Evolutionary conservation across 2,329 filamentous ascomycete species (phyloP), one percentile per base, ranked within the genome.

Genomic region (Epichloe festucae): DNA sequence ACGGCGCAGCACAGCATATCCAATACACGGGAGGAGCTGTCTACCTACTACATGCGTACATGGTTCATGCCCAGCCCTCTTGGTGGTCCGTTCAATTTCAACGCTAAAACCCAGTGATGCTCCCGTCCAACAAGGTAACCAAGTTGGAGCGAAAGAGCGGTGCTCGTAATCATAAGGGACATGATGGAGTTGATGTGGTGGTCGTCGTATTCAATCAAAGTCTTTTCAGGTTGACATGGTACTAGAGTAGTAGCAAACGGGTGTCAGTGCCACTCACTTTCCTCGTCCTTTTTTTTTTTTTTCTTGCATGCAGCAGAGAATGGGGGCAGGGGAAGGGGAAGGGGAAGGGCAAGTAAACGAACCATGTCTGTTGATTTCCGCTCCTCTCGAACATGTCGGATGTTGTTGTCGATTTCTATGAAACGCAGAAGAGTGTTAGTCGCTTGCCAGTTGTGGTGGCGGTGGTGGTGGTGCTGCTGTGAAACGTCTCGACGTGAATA

Each of bases 371-470:
- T 51, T 17, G 59, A 57, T 53, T 67, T 63, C 3, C 59, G 58
- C 42, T 60, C 61, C 23, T 57, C 57, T 48, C 58, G 58, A 34
- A 69, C 49, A 35, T 65, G 60, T 47, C 65, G 60, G 15, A 68
- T 58, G 49, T 70, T 64, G n/a, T 65, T 56, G 39, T 66, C 62
- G 48, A 70, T 68, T 15, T 60, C 68, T 70, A 39, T 3, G 35
- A 31, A 4, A n/a, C 15, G 21, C 19, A 14, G 10, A n/a, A 14
- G 5, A 27, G 8, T 39, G 52, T 54, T 14, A 51, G 48, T 23
- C 19, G 21, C 21, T 27, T 12, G 12, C 23, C n/a, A n/a, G 4
- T 11, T 3, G n/a, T 40, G 23, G 6, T 27, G 23, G 23, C 7
- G 23, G 6, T 27, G 23, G 23, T 7, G 6, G 6, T 7, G 6